Base-by-base conservation (phyloP, 1,284 basidiomycete genomes). In the Ganoderma lucidum region DNA sequence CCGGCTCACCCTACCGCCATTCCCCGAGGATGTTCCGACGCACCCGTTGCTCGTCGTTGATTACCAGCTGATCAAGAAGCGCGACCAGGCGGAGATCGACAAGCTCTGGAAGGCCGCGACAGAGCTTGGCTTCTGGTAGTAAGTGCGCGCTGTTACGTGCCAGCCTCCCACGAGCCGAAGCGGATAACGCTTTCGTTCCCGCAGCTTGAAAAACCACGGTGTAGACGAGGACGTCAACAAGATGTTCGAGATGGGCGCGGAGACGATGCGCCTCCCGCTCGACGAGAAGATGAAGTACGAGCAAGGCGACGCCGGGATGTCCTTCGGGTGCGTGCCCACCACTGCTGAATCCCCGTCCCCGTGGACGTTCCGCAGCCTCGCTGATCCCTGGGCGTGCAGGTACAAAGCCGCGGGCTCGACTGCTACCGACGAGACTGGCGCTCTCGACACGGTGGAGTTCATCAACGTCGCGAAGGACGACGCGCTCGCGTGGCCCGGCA, bases 201-300 rank as follows among this genome's bases (percentile, higher is more conserved):
- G 5, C 35, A 80, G 80, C 64, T 62, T 81, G 62, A 80, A 81
- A 73, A 82, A 83, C 68, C 80, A 82, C 65, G 80, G 78, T 0
- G 77, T 74, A 10, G 80, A 82, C 14, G 74, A 65, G 12, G 77
- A 79, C 41, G 79, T 78, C 15, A 70, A 79, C 41, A 71, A 73
- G 28, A 82, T 83, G 79, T 82, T 83, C 65, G 77, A 77, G 8
- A 78, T 82, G 77, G 81, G 81, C 14, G 75, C 77, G 14, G 78
- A 79, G 69, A 82, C 80, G 0, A 81, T 83, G 77, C 62, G 64
- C 0, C 76, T 83, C 0, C 79, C 81, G 0, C 66, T 80, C 3
- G 79, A 79, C n/a, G 81, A 82, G 68, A 80, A 83, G 68, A 76
- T 81, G 75, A 75, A 78, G 68, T 83, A 76, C 68, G 80, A 81